Base-by-base conservation (phyloP, 345 rosid genomes). In the Rhizophora apiculata region DNA sequence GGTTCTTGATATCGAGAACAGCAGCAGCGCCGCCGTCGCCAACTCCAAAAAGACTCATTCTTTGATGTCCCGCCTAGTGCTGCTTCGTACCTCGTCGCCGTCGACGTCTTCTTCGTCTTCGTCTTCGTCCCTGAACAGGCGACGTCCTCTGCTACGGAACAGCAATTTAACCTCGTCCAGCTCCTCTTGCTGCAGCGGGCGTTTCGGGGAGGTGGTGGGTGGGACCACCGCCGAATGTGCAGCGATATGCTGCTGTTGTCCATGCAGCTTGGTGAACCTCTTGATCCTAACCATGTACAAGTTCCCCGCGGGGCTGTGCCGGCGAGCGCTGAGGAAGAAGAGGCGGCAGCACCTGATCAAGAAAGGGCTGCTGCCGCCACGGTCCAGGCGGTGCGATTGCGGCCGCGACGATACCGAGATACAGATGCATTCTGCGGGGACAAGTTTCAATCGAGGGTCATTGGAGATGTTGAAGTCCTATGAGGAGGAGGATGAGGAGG, bases 141-240 rank as follows among this genome's bases (percentile, higher is more conserved):
- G 70, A n/a, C 73, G 49, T n/a, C 62, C 73, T 16, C 55, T 64
- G 2, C 54, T 68, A n/a, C 32, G 63, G 19, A 63, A 63, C 63
- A 53, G 61, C 62, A 30, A 53, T 56, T 43, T 13, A 19, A 43
- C 49, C 18, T 43, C 49, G 49, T 32, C 74, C n/a, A 24, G 36
- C 65, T 60, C 69, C 58, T 68, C 72, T 31, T n/a, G 62, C 73
- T 62, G 60, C 64, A 30, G 75, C 34, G 62, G 68, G 9, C 66
- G 52, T 26, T 59, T 72, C 13, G 86, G 64, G 6, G 86, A 83
- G 79, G 46, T 78, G 9, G 86, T 80, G 0, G 86, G 86, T 1
- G 82, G 84, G 21, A 75, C 86, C 18, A 37, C 84, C 31, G 86
- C 86, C 8, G 86, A 80, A 62, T 83, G 86, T 62, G 82, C 82